Evolutionary conservation across 768 basidiomycete genomes (phyloP).

Genomic region (Trichaptum fuscoviolaceum): DNA sequence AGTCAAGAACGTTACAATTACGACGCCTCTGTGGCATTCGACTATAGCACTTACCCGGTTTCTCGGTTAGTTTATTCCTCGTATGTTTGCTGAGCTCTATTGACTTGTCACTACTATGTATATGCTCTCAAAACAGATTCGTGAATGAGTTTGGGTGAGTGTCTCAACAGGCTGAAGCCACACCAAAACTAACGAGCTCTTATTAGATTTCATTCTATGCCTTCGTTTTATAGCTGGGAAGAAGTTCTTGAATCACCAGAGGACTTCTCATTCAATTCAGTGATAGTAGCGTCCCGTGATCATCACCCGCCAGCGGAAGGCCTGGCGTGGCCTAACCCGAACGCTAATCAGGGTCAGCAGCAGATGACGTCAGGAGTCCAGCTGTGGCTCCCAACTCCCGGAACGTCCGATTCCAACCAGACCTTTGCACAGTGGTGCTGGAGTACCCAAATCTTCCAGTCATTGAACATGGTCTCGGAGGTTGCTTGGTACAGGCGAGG

Average conservation of each 20-base stretch:
- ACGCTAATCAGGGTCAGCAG: slow-evolving; percentile 45
- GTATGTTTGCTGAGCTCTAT: not conserved
- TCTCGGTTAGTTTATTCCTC: slow-evolving; percentile 28
- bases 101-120: too few relatives aligned
- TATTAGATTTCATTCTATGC: slow-evolving; percentile 56
- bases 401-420: slow-evolving; percentile 42
- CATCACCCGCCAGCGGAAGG: slow-evolving; percentile 51
- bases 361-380: slow-evolving; percentile 49
- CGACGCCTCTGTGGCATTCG: slow-evolving; percentile 45
- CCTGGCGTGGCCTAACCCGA: slow-evolving; percentile 51
- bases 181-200: not conserved
- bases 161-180: not conserved
- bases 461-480: slow-evolving; percentile 54
- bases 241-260: slow-evolving; percentile 45
- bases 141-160: slow-evolving; percentile 55
- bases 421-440: slow-evolving; percentile 63
- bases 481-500: slow-evolving; percentile 56
- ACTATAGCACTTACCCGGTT: slow-evolving; percentile 48
- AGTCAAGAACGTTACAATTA: slow-evolving; percentile 53
- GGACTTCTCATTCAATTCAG: slow-evolving; percentile 55
- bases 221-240: slow-evolving; percentile 57
- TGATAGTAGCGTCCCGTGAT: slow-evolving; percentile 49
- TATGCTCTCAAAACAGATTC: too few relatives aligned
- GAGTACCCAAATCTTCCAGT: slow-evolving; percentile 57
- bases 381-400: slow-evolving; percentile 50